Evolutionary conservation across 768 basidiomycete genomes (phyloP), one percentile per base, ranked within the genome.

Genomic region (Rhodotorula taiwanensis): DNA sequence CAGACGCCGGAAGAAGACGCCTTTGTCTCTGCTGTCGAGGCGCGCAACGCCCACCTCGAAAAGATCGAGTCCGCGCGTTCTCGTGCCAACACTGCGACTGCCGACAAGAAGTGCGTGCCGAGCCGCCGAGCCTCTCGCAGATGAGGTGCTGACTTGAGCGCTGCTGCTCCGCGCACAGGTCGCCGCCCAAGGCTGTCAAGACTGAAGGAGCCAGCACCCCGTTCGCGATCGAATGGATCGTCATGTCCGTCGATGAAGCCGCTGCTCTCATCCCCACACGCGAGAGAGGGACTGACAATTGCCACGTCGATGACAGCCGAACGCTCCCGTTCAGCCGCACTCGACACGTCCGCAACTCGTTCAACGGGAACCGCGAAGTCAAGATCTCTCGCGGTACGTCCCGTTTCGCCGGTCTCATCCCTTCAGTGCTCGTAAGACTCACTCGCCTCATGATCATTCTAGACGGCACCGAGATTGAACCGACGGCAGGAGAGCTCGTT

Each of bases 381-480:
- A 78, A 78, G 61, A 75, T 77, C 56, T 68, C 69, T 30, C 58
- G 66, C 3, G 69, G 68, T 57, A 20, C 28, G 58, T 52, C 34
- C 13, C 8, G 39, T n/a, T n/a, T 18, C 23, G 14, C 4, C 20
- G 2, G 0, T 2, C 30, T 20, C 10, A 9, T 49, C 15, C 31
- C 5, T 54, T n/a, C 20, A 78, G 83, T 53, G 85, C 21, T 18
- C 18, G 14, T 15, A 15, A 1, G 14, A 33, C 27, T 49, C n/a
- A 36, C 45, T 10, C 4, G 23, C 8, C 18, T 79, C 88, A 52
- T 14, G 13, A 89, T 93, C 73, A 47, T 28, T 9, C 15, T 36
- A 58, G 58, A 58, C 27, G 93, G 93, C 23, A 95, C 92, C 2
- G 93, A 97, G 74, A 74, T 98, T 25, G 93, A 97, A 74, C 90